A percentile compares a stretch with the other conserved stretches of the same genome.
Conservation (phyloP, 1,139 yeast genomes). For the Casaregolazyma lundiana region DNA sequence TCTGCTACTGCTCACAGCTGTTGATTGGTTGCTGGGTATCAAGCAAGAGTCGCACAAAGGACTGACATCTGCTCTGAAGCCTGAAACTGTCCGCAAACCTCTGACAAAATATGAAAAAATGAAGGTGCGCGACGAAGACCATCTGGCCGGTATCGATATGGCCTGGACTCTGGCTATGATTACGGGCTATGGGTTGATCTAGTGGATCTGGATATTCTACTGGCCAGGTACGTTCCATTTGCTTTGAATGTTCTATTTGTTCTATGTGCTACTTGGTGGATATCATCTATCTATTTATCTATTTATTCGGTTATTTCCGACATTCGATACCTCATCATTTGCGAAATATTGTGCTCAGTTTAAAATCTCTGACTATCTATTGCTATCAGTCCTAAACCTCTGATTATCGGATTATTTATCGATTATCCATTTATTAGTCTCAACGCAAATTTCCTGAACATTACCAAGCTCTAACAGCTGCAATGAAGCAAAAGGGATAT, state of each 20-base stretch:
- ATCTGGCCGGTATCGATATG: conserved; percentile 18
- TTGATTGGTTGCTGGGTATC: conserved; percentile 30
- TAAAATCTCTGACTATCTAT: too few species aligned
- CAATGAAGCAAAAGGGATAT: neutral
- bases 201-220: neutral
- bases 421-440: neutral
- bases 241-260: too few species aligned
- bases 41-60: conserved; percentile 18
- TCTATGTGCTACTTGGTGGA: too few species aligned
- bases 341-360: too few species aligned
- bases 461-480: neutral
- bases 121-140: conserved; percentile 18
- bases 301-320: too few species aligned
- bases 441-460: neutral
- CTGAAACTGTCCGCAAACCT: conserved; percentile 13
- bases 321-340: too few species aligned
- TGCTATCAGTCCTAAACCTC: too few species aligned
- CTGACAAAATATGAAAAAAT: conserved; percentile 19
- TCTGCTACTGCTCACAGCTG: conserved; percentile 19
- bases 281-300: too few species aligned
- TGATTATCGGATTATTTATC: neutral
- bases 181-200: conserved; percentile 3
- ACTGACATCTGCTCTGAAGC: conserved; percentile 15
- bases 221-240: too few species aligned
- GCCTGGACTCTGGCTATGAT: conserved; percentile 23